These are phyloP conservation scores for Neotropicomus parvogracilis DNA, from an alignment of 1,284 basidiomycete genomes.

Conservation along the genomic window DNA sequence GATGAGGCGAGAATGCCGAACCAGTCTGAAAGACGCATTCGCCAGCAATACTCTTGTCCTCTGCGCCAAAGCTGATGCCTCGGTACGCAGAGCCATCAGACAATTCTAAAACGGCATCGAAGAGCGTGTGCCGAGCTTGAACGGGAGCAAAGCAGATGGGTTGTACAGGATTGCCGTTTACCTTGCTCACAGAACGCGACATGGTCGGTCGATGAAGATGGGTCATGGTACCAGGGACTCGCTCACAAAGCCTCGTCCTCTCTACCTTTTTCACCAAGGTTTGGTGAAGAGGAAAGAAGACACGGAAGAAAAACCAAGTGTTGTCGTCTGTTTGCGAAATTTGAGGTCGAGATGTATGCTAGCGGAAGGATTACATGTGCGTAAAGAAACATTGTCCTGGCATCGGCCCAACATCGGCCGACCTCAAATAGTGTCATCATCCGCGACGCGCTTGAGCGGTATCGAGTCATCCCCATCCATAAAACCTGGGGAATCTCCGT, in stretches of 20 bases:
- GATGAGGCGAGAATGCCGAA: constrained; percentile 41
- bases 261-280: constrained; percentile 56
- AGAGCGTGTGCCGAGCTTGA: constrained; percentile 19
- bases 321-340: constrained; percentile 28
- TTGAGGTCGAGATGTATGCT: neutral
- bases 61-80: constrained; percentile 92
- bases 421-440: neutral
- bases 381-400: too few species aligned
- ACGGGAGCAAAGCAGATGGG: constrained; percentile 49
- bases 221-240: constrained; percentile 26
- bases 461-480: constrained; percentile 11
- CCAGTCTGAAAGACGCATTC: constrained; percentile 99
- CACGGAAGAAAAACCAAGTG: constrained; percentile 7
- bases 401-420: neutral
- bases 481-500: constrained; percentile 1
- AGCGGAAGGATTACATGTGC: too few species aligned
- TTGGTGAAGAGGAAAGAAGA: constrained; percentile 46
- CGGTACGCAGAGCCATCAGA: constrained; percentile 86
- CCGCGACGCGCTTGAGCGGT: constrained; percentile 5
- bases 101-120: constrained; percentile 82
- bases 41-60: constrained; percentile 87
- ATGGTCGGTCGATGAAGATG: constrained; percentile 43
- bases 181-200: constrained; percentile 43
- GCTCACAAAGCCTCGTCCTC: constrained; percentile 34
- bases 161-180: constrained; percentile 45